Conservation (phyloP, 2,329 filamentous ascomycete genomes). For the Pseudogymnoascus sp. region DNA sequence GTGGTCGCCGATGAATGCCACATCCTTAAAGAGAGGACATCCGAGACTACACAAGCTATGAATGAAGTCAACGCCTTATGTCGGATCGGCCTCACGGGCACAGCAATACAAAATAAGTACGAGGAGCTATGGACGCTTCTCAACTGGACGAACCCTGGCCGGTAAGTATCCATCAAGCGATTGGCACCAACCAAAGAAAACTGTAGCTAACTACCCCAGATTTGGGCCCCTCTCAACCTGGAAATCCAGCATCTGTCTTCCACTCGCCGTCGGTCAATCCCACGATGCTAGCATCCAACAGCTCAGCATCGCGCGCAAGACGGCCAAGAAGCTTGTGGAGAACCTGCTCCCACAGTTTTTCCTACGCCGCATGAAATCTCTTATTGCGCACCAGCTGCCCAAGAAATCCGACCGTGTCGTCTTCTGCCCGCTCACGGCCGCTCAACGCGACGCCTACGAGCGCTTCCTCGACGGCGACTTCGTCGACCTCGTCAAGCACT, state of each 20-base stretch:
- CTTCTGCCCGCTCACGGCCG: conserved; percentile 81
- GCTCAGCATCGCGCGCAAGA: conserved; percentile 70
- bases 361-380: conserved; percentile 80
- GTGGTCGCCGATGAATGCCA: conserved; percentile 95
- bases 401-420: conserved; percentile 93
- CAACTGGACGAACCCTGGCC: conserved; percentile 90
- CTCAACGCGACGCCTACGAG: conserved; percentile 75
- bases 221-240: conserved; percentile 64
- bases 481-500: conserved; percentile 58
- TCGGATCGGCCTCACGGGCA: conserved; percentile 86
- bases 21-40: conserved; percentile 67
- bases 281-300: conserved; percentile 82
- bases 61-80: conserved; percentile 85
- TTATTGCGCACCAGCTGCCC: conserved; percentile 86
- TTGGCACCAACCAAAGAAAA: conserved; percentile 36
- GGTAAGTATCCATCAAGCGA: conserved; percentile 24
- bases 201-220: not conserved
- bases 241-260: conserved; percentile 68
- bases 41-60: conserved; percentile 78
- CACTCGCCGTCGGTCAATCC: conserved; percentile 79
- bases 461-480: conserved; percentile 68
- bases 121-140: conserved; percentile 93
- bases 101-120: conserved; percentile 96
- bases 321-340: conserved; percentile 74
- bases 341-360: conserved; percentile 88